Percentiles rank a stretch among this genome's conserved stretches.
These are phyloP conservation scores for Rhodotorula sp. DNA, from an alignment of 1,284 basidiomycete genomes.

Conservation along the genomic window DNA sequence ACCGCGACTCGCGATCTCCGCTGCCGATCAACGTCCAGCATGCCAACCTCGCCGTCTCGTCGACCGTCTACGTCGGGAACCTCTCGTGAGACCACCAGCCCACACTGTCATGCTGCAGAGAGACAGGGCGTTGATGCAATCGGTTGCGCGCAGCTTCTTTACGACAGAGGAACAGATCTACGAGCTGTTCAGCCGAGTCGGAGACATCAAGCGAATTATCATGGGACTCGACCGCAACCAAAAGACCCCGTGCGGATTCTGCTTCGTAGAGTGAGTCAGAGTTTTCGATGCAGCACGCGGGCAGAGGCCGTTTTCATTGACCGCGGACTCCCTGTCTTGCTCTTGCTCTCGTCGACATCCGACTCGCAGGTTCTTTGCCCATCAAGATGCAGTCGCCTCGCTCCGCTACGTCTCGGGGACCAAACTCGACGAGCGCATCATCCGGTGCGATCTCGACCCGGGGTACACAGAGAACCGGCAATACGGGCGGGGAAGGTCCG, in stretches of 20 bases:
- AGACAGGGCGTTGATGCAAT: slow-evolving; percentile 45
- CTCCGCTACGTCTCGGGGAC: slow-evolving; percentile 94
- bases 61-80: slow-evolving; percentile 72
- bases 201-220: slow-evolving; percentile 94
- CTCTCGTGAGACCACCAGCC: slow-evolving; percentile 68
- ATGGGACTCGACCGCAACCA: slow-evolving; percentile 98
- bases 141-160: slow-evolving; percentile 9
- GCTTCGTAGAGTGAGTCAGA: slow-evolving; percentile 77
- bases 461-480: slow-evolving; percentile 96
- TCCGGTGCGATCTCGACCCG: slow-evolving; percentile 96
- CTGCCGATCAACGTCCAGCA: slow-evolving; percentile 50
- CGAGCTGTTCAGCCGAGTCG: slow-evolving; percentile 91
- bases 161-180: slow-evolving; percentile 99
- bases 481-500: slow-evolving; percentile 94
- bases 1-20: slow-evolving; percentile 50
- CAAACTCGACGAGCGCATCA: slow-evolving; percentile 98
- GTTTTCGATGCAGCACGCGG: not conserved
- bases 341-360: not conserved
- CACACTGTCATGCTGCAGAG: not conserved
- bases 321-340: not conserved
- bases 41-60: slow-evolving; percentile 53
- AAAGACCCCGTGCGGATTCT: slow-evolving; percentile 98
- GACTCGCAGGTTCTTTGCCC: slow-evolving; percentile 72
- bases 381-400: slow-evolving; percentile 86
- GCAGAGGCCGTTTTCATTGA: not conserved